These are phyloP conservation scores for Pythium insidiosum DNA, from an alignment of 352 stramenopile genomes.

Conservation along the genomic window DNA sequence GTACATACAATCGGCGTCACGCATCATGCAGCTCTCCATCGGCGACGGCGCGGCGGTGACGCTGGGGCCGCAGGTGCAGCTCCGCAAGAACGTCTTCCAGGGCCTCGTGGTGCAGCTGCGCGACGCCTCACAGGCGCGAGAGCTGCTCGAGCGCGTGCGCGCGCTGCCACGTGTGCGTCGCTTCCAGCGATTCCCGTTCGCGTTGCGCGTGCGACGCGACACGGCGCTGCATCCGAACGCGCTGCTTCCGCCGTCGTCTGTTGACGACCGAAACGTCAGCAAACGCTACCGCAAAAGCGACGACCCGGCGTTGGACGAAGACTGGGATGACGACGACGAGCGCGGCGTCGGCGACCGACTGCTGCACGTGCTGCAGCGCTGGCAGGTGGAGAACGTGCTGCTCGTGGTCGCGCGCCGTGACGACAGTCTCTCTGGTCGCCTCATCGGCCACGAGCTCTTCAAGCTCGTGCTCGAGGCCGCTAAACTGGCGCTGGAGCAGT, in stretches of 20 bases:
- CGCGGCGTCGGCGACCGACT: slow-evolving; percentile 58
- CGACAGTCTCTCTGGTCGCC: slow-evolving; percentile 45
- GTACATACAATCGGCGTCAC: not conserved
- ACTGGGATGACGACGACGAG: slow-evolving; percentile 43
- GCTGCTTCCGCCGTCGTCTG: not conserved
- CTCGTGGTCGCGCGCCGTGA: slow-evolving; percentile 59
- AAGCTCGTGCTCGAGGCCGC: slow-evolving; percentile 57
- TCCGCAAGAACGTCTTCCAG: slow-evolving; percentile 71
- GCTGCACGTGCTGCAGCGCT: slow-evolving; percentile 72
- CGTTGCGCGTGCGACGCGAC: slow-evolving; percentile 24
- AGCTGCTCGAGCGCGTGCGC: slow-evolving; percentile 19
- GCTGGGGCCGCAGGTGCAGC: slow-evolving; percentile 37
- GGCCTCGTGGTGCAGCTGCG: slow-evolving; percentile 42
- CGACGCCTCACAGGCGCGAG: slow-evolving; percentile 12
- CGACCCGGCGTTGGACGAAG: slow-evolving; percentile 31
- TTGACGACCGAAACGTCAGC: not conserved
- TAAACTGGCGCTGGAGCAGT: slow-evolving; percentile 70
- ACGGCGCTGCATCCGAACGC: slow-evolving; percentile 6
- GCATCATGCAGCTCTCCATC: slow-evolving; percentile 12
- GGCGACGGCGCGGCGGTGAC: slow-evolving; percentile 14
- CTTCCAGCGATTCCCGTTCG: slow-evolving; percentile 39
- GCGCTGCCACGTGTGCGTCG: slow-evolving; percentile 29
- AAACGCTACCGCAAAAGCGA: slow-evolving; percentile 12
- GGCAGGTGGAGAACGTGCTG: slow-evolving; percentile 70
- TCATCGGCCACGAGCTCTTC: slow-evolving; percentile 61